Evolutionary conservation across 73 alveolate genomes (phyloP), one percentile per base, ranked within the genome.

Genomic region (Urostyla sp.): DNA sequence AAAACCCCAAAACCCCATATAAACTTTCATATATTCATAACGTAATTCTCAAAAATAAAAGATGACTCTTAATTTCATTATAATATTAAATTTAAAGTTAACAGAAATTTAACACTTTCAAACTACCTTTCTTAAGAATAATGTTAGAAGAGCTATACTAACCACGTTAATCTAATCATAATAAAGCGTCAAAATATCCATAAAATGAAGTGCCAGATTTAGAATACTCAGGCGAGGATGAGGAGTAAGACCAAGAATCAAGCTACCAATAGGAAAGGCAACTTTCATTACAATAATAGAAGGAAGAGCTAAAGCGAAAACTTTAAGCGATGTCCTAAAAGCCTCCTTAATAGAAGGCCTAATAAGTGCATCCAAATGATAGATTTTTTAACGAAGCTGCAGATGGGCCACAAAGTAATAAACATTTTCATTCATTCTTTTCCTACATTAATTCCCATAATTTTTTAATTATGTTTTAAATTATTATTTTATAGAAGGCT

Each of bases 301-400:
- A 59, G 57, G 77, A 59, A 32, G 77, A 59, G 34, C 77, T 59
- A 3, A 59, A 59, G 31, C 23, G 77, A 38, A 59, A 59, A 21
- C 44, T 59, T n/a, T 32, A 59, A 31, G 36, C 36, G 77, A 59
- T 59, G 30, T 59, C 77, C 20, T 59, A 52, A 5, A 59, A 59
- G 16, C 38, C 51, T 44, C 28, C 23, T 13, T 34, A 59, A 6
- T 30, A 59, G 16, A 23, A 34, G 44, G 77, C 57, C 6, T 36
- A 38, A 59, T 34, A 31, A 34, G n/a, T n/a, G n/a, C 57, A 55
- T 59, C 36, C 20, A 20, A 31, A 35, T 8, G 77, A 37, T 4
- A 8, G 58, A 3, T 34, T 7, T 8, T 38, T 18, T 31, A 46
- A 55, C 57, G 11, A 36, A 30, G 35, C 59, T 7, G 77, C 38